Evolutionary conservation across 169 alveolate genomes (phyloP).

Genomic region (Cryptosporidium ubiquitum): DNA sequence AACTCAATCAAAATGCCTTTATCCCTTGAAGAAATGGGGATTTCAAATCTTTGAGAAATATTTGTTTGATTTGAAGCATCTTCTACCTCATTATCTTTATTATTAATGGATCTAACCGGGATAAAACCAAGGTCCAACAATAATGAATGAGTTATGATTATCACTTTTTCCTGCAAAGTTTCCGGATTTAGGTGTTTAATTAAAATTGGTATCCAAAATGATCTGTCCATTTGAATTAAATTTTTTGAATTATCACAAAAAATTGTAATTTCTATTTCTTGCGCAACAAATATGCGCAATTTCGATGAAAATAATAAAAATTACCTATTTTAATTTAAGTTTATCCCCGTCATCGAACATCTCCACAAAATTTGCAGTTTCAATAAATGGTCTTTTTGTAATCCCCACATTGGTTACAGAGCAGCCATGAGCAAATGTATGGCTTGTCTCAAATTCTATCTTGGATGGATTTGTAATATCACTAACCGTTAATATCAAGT

Average conservation of each 20-base stretch:
- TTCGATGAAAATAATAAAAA: background rate
- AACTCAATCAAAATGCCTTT: constrained; percentile 9
- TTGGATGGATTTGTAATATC: constrained; percentile 57
- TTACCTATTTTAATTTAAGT: constrained; percentile 36
- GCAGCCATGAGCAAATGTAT: constrained; percentile 69
- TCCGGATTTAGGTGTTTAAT: background rate
- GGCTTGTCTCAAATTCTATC: constrained; percentile 25
- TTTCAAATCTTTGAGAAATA: background rate
- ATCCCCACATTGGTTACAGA: constrained; percentile 35
- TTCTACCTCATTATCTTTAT: background rate
- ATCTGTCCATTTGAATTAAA: background rate
- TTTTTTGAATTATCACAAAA: background rate
- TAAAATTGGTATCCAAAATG: constrained; percentile 36
- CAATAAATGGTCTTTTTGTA: constrained; percentile 63
- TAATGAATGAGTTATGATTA: constrained; percentile 17
- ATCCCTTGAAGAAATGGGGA: background rate
- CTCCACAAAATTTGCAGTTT: constrained; percentile 73
- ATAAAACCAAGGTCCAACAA: constrained; percentile 41
- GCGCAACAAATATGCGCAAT: background rate
- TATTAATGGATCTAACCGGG: background rate
- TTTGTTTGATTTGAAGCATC: background rate
- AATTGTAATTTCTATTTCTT: background rate
- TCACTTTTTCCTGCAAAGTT: background rate
- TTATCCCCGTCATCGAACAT: constrained; percentile 72
- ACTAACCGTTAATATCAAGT: constrained; percentile 27